phyloP scores from a whole-genome alignment of 2,329 filamentous ascomycete genomes.

The Phialemonium atrogriseum region DNA sequence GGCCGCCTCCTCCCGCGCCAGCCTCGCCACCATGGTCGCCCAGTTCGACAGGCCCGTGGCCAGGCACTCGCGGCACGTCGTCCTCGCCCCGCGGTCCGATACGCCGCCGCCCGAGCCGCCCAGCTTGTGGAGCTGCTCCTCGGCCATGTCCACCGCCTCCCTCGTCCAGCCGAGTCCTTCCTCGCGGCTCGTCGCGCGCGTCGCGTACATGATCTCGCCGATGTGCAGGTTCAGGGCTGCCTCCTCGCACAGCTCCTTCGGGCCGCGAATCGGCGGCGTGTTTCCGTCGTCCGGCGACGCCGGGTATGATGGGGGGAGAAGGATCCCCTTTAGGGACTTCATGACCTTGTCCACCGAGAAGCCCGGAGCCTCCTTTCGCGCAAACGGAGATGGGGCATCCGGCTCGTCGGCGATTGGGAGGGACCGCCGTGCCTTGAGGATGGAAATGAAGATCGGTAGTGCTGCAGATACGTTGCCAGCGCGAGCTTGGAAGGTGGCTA shows the following conservation, averaged over 20 bases:
- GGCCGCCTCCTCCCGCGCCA: conserved; percentile 45
- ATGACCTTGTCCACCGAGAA: conserved; percentile 18
- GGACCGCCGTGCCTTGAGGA: conserved; percentile 69
- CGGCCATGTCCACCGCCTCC: conserved; percentile 75
- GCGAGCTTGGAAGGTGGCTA: conserved; percentile 71
- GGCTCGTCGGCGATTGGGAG: conserved; percentile 30
- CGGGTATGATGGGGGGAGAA: conserved; percentile 56
- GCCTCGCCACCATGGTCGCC: conserved; percentile 65
- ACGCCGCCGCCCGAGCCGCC: conserved; percentile 18
- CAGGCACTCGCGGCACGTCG: conserved; percentile 70
- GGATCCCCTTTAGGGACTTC: conserved; percentile 19
- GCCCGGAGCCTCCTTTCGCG: conserved; percentile 5
- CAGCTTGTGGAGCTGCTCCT: conserved; percentile 51
- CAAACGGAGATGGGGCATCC: conserved; percentile 4
- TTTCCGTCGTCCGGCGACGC: conserved; percentile 62
- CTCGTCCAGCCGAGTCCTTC: conserved; percentile 84
- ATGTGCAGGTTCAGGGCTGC: conserved; percentile 83
- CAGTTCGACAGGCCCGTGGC: conserved; percentile 72
- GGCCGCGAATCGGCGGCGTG: conserved; percentile 53
- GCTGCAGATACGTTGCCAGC: conserved; percentile 58
- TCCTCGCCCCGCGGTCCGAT: conserved; percentile 30
- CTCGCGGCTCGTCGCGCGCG: conserved; percentile 43
- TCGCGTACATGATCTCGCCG: conserved; percentile 82
- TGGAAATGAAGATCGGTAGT: conserved; percentile 76
- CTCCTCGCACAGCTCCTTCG: conserved; percentile 69